These are phyloP conservation scores for Kodamaea kaohsiungensis DNA, from an alignment of 805 yeast species.

Conservation along the genomic window DNA sequence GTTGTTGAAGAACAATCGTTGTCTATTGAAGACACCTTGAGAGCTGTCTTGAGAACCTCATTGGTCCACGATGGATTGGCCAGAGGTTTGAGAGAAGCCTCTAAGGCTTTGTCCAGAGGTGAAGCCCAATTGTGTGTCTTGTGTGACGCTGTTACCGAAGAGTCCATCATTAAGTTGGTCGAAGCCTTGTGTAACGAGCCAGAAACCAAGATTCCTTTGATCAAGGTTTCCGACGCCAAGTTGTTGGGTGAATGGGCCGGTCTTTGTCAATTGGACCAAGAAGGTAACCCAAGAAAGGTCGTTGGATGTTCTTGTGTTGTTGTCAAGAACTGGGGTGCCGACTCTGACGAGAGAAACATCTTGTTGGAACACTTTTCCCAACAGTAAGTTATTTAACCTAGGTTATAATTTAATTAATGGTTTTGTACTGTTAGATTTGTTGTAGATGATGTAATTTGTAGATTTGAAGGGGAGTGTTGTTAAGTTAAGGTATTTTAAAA, in stretches of 20 bases:
- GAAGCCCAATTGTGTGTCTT: constrained; percentile 97
- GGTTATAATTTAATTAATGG: constrained; percentile 6
- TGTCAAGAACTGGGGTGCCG: constrained; percentile 99
- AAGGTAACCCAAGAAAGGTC: constrained; percentile 99
- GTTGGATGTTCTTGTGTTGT: constrained; percentile 99
- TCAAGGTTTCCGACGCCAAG: constrained; percentile 99
- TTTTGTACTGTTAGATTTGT: constrained; percentile 1
- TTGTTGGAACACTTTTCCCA: constrained; percentile 94
- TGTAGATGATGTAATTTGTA: too few species aligned
- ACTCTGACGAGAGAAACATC: constrained; percentile 95
- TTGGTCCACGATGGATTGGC: constrained; percentile 99
- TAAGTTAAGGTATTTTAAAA: too few species aligned
- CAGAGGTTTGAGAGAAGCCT: constrained; percentile 99
- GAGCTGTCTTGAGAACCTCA: constrained; percentile 97
- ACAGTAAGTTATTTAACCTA: constrained; percentile 52
- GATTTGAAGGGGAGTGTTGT: too few species aligned
- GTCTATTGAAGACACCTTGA: constrained; percentile 97
- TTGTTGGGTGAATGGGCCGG: constrained; percentile 99
- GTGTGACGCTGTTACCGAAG: constrained; percentile 98
- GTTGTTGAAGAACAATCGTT: constrained; percentile 85
- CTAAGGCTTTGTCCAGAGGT: constrained; percentile 96
- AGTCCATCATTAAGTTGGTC: constrained; percentile 91
- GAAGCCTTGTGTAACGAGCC: constrained; percentile 99
- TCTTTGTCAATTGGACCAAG: constrained; percentile 98
- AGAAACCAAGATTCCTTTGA: constrained; percentile 93